Evolutionary conservation across 2,329 filamentous ascomycete genomes (phyloP).

Genomic region (Tolypocladium sp.): DNA sequence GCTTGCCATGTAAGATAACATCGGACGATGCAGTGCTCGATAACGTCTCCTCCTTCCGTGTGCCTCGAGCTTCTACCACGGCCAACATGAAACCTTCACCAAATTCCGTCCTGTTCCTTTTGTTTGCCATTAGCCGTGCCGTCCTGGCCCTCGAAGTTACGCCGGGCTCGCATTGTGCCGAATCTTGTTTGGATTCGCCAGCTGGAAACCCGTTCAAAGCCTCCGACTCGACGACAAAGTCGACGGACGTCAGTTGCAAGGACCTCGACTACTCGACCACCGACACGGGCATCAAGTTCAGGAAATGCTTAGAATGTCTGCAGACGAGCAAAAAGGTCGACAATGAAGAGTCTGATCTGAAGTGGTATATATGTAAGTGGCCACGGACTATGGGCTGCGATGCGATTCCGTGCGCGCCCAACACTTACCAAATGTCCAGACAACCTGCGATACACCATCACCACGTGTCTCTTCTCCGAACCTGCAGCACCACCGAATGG

Average conservation of each 20-base stretch:
- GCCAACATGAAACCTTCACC: neutral
- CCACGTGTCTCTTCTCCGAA: slow-evolving; percentile 34
- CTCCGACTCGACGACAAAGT: slow-evolving; percentile 28
- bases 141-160: slow-evolving; percentile 32
- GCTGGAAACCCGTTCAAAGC: slow-evolving; percentile 23
- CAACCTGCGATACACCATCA: slow-evolving; percentile 38
- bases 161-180: slow-evolving; percentile 40
- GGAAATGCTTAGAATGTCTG: slow-evolving; percentile 36
- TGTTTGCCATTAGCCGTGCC: slow-evolving; percentile 8
- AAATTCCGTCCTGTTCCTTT: slow-evolving; percentile 5
- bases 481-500: slow-evolving; percentile 19
- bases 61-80: neutral
- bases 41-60: neutral
- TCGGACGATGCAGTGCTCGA: neutral
- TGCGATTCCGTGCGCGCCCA: neutral
- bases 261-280: slow-evolving; percentile 29
- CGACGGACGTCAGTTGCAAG: slow-evolving; percentile 37
- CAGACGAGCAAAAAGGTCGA: slow-evolving; percentile 32
- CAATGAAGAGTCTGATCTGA: slow-evolving; percentile 28
- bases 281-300: slow-evolving; percentile 32
- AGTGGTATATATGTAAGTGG: slow-evolving; percentile 38
- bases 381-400: neutral
- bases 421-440: slow-evolving; percentile 20
- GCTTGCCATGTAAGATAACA: neutral
- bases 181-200: slow-evolving; percentile 32